These are phyloP conservation scores for Aspergillus asperescens DNA, from an alignment of 495 filamentous ascomycete species.

Conservation along the genomic window DNA sequence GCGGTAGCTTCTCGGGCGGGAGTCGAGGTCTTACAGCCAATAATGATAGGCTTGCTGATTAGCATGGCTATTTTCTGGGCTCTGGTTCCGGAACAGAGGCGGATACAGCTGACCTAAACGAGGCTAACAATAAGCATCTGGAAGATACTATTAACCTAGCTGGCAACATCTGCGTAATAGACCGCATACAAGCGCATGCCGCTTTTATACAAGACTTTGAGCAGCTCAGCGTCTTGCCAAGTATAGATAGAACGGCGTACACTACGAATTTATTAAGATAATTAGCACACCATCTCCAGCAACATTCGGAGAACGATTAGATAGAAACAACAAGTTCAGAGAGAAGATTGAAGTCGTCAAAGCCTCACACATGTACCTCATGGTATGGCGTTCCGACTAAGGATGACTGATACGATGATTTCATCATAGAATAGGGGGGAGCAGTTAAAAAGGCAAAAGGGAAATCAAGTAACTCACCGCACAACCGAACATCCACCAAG, in stretches of 20 bases:
- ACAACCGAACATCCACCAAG: neutral
- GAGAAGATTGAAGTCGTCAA: conserved; percentile 39
- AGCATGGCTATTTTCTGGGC: conserved; percentile 41
- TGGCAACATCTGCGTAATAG: neutral
- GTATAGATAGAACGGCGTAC: neutral
- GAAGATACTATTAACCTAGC: neutral
- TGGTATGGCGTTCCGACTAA: conserved; percentile 46
- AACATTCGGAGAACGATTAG: neutral
- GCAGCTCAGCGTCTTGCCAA: neutral
- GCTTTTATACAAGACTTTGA: neutral
- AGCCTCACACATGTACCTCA: conserved; percentile 35
- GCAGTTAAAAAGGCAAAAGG: neutral
- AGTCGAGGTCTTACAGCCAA: conserved; percentile 46
- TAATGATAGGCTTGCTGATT: conserved; percentile 43
- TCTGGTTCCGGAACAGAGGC: conserved; percentile 32
- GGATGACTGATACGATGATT: conserved; percentile 40
- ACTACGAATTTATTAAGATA: neutral
- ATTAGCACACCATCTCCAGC: neutral
- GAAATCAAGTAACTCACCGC: conserved; percentile 1
- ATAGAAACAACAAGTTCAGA: conserved; percentile 22
- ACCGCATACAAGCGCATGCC: neutral
- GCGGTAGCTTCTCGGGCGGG: conserved; percentile 41
- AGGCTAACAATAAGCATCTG: neutral
- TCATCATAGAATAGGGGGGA: conserved; percentile 31
- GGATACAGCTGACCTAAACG: conserved; percentile 7